Percentiles rank a stretch among this genome's conserved stretches.
Conservation (phyloP, 192 early-diverging fungal genomes). For the Lobulomyces angularis region DNA sequence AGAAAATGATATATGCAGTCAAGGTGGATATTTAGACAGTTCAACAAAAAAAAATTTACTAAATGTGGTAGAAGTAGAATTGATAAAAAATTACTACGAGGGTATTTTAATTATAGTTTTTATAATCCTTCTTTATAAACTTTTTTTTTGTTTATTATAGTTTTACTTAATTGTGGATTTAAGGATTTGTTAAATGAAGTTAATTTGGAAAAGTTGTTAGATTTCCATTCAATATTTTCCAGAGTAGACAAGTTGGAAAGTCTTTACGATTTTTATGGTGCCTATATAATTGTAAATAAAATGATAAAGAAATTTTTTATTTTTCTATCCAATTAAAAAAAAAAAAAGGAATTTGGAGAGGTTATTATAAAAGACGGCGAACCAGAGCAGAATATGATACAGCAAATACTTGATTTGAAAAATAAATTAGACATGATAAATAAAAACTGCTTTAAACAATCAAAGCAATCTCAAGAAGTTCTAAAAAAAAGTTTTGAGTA, state of each 20-base stretch:
- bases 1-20: slow-evolving; percentile 43
- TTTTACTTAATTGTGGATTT: slow-evolving; percentile 62
- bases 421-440: no score
- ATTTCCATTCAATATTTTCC: slow-evolving; percentile 45
- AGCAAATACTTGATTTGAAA: no score
- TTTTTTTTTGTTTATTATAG: slow-evolving; percentile 8
- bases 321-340: no score
- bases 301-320: background rate
- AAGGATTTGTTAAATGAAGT: slow-evolving; percentile 43
- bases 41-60: slow-evolving; percentile 53
- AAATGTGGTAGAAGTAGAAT: slow-evolving; percentile 44
- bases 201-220: slow-evolving; percentile 40
- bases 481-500: no score
- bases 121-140: no score
- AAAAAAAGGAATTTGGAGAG: no score
- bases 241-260: slow-evolving; percentile 50
- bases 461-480: no score
- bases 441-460: no score
- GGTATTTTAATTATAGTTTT: no score
- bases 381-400: slow-evolving; percentile 35
- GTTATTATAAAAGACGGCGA: slow-evolving; percentile 40
- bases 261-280: slow-evolving; percentile 42
- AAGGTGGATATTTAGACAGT: slow-evolving; percentile 56
- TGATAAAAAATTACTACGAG: slow-evolving; percentile 58
- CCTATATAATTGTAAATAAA: slow-evolving; percentile 49